A percentile compares a stretch with the other conserved stretches of the same genome.
Evolutionary conservation across 2,329 filamentous ascomycete species (phyloP).

Genomic region (Penicillium sp.): DNA sequence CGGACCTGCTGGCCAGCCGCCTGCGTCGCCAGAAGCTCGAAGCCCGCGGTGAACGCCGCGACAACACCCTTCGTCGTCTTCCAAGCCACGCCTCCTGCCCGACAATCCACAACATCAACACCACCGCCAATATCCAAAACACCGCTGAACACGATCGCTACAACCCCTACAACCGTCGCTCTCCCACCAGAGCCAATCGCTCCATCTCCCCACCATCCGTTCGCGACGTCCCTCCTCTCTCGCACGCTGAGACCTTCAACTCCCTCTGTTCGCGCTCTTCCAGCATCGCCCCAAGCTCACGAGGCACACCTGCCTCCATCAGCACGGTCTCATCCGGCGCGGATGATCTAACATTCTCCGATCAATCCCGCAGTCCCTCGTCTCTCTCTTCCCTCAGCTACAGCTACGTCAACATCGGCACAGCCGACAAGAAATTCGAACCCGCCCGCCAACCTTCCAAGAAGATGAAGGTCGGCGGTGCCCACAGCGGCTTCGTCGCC

Average conservation of each 20-base stretch:
- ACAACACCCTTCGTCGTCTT: slow-evolving; percentile 28
- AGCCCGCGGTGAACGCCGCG: slow-evolving; percentile 29
- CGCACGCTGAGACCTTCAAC: slow-evolving; percentile 43
- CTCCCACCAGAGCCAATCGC: slow-evolving; percentile 37
- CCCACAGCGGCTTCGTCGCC: slow-evolving; percentile 43
- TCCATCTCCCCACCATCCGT: slow-evolving; percentile 49
- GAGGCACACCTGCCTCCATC: slow-evolving; percentile 47
- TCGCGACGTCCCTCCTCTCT: slow-evolving; percentile 46
- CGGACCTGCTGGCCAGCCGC: slow-evolving; percentile 37
- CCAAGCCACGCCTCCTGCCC: slow-evolving; percentile 32
- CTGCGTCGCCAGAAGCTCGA: slow-evolving; percentile 42
- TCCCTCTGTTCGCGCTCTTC: slow-evolving; percentile 48
- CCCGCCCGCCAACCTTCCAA: slow-evolving; percentile 40
- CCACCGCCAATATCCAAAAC: slow-evolving; percentile 33
- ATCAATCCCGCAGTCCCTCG: slow-evolving; percentile 34
- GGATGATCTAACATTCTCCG: slow-evolving; percentile 39
- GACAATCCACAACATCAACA: slow-evolving; percentile 34
- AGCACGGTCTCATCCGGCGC: slow-evolving; percentile 40
- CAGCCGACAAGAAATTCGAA: slow-evolving; percentile 35
- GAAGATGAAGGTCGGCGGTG: slow-evolving; percentile 40
- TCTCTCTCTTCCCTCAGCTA: slow-evolving; percentile 32
- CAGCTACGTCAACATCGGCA: slow-evolving; percentile 38
- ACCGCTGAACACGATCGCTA: slow-evolving; percentile 37
- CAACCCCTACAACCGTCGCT: slow-evolving; percentile 41
- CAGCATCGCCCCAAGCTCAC: slow-evolving; percentile 45